Base-by-base conservation (phyloP, 495 filamentous ascomycete genomes). In the Trichoderma asperelloides region DNA sequence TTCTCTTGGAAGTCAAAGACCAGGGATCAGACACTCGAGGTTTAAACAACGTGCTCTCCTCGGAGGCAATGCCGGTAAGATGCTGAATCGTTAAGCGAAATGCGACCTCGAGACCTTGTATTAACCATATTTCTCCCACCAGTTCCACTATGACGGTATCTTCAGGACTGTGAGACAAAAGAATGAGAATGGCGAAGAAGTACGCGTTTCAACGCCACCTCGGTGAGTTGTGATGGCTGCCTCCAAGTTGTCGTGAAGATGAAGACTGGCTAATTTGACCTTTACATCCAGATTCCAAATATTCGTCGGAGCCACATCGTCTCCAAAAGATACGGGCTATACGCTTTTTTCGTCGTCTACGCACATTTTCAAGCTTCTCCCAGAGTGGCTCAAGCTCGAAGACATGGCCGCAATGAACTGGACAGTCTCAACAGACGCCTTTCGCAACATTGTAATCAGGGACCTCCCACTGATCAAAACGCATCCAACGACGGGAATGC, bases 21-120 rank as follows among this genome's bases (percentile, higher is more conserved):
- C 72, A 71, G 12, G 73, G 72, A 5, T 73, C 70, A 4, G 74
- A 73, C 62, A 70, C 69, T 67, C 64, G 75, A 65, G 70, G 74
- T 47, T 64, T 69, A 27, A 84, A 82, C 65, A 84, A 82, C 55
- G 80, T 85, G 28, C 75, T 80, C 1, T 81, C 79, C 7, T 76
- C 74, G 51, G 83, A 87, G 67, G 78, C 77, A 43, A 84, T 86
- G 83, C 82, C 84, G n/a, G n/a, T n/a, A n/a, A n/a, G n/a, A n/a
- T n/a, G n/a, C n/a, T n/a, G n/a, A n/a, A n/a, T n/a, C n/a, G n/a
- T n/a, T n/a, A n/a, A n/a, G n/a, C n/a, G n/a, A n/a, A n/a, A n/a
- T n/a, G n/a, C n/a, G n/a, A n/a, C n/a, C n/a, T n/a, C n/a, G n/a
- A n/a, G n/a, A n/a, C n/a, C n/a, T n/a, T n/a, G n/a, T n/a, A n/a